phyloP scores from a whole-genome alignment of 345 rosid species.

The Garcia nutans region DNA sequence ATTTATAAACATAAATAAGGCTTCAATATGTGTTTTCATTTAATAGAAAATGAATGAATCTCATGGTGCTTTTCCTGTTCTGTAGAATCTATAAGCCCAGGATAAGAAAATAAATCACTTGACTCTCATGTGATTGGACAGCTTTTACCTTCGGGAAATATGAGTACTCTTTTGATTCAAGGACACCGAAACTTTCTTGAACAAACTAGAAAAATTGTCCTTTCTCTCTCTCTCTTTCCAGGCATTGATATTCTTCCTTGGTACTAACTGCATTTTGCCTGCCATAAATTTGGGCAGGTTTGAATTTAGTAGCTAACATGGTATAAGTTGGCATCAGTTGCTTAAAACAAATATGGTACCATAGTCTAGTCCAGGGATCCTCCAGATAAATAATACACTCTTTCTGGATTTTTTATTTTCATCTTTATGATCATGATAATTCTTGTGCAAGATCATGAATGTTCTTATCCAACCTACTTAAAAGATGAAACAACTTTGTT shows the following conservation, averaged over 20 bases:
- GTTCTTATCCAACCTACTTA: neutral
- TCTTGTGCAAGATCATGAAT: neutral
- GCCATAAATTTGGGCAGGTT: neutral
- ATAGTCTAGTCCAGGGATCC: neutral
- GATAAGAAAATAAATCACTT: neutral
- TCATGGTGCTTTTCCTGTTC: neutral
- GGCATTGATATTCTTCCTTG: neutral
- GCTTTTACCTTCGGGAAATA: neutral
- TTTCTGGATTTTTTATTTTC: neutral
- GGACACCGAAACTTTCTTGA: neutral
- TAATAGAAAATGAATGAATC: neutral
- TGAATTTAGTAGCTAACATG: neutral
- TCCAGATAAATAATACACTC: too few species aligned
- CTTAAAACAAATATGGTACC: neutral
- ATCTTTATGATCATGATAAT: neutral
- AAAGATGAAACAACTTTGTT: neutral
- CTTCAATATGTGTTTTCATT: neutral
- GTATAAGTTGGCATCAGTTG: neutral
- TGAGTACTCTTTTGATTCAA: neutral
- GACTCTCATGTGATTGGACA: neutral
- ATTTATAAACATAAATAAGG: neutral
- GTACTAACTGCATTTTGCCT: neutral
- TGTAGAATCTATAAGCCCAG: neutral
- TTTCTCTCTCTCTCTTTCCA: neutral
- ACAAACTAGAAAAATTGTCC: neutral